Conservation (phyloP, 371 early-diverging fungal genomes). For the Mucor mucedo region DNA sequence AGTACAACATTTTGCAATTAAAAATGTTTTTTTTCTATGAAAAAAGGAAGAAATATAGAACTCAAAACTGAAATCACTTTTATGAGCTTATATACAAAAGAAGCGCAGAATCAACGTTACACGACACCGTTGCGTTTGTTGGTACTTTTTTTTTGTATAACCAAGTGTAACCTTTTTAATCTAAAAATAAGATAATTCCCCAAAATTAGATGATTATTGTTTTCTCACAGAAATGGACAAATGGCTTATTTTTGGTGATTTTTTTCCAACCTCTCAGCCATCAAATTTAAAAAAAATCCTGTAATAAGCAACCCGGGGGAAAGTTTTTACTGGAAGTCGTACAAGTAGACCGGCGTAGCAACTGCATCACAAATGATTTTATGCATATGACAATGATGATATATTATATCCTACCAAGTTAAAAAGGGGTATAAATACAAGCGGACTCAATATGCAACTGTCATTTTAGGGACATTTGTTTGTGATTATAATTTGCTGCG, state of each 20-base stretch:
- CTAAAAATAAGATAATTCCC: conserved; percentile 4
- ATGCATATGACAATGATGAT: too few relatives aligned
- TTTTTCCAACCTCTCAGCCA: background rate
- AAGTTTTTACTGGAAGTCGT: too few relatives aligned
- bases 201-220: background rate
- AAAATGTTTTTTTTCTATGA: background rate
- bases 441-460: too few relatives aligned
- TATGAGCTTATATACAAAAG: background rate
- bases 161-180: conserved; percentile 3
- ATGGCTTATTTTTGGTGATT: conserved; percentile 15
- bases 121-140: background rate
- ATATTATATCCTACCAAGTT: too few relatives aligned
- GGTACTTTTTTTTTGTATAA: background rate
- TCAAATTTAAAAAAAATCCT: too few relatives aligned
- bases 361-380: too few relatives aligned
- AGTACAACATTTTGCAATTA: conserved; percentile 3
- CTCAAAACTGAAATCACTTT: background rate
- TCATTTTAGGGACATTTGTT: too few relatives aligned
- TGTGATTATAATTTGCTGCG: too few relatives aligned
- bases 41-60: background rate
- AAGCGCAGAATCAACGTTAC: background rate
- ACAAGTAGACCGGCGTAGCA: too few relatives aligned
- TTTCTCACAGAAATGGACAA: conserved; percentile 11
- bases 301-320: too few relatives aligned
- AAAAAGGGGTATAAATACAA: too few relatives aligned